Evolutionary conservation across 2,329 filamentous ascomycete species (phyloP), one percentile per base, ranked within the genome.

Genomic region (Knoxdaviesia capensis): DNA sequence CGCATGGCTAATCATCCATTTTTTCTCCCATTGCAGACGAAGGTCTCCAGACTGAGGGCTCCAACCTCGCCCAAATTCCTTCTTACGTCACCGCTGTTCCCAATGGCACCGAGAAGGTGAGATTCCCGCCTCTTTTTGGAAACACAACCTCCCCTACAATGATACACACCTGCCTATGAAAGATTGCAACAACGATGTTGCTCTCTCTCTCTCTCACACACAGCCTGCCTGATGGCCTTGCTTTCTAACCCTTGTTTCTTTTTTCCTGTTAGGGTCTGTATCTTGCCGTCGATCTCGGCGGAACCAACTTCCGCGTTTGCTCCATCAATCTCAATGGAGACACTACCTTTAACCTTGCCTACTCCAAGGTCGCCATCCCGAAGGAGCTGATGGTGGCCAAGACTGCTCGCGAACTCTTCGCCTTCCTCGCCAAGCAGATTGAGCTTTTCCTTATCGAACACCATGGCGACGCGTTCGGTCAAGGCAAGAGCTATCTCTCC

Each of bases 301-400:
- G 90, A 52, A 98, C 90, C 49, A 98, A 98, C 65, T 94, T 96
- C 62, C 81, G 90, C 52, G 90, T 98, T 54, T 98, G 90, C 65
- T 94, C 88, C 37, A 81, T 98, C 54, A 74, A 83, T 51, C 69
- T 98, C 46, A 87, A 94, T 56, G 90, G 90, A 54, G 85, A 96
- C 63, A 87, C 80, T 52, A 94, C 86, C 44, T 96, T 94, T 67
- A 84, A 83, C 59, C 74, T 96, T 52, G 92, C 81, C 42, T 92
- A 85, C 64, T 84, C 76, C 61, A 96, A 96, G 63, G 81, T 92
- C 44, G 74, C 86, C 47, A 92, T 98, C 44, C 90, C 90, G 6
- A 79, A 76, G 50, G 73, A 88, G 49, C 68, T 96, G 55, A 96
- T 96, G 90, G 72, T 81, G 33, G 84, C 87, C 39, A 78, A 87